phyloP scores from a whole-genome alignment of 75 land plant genomes.

The Pseudotsuga menziesii region DNA sequence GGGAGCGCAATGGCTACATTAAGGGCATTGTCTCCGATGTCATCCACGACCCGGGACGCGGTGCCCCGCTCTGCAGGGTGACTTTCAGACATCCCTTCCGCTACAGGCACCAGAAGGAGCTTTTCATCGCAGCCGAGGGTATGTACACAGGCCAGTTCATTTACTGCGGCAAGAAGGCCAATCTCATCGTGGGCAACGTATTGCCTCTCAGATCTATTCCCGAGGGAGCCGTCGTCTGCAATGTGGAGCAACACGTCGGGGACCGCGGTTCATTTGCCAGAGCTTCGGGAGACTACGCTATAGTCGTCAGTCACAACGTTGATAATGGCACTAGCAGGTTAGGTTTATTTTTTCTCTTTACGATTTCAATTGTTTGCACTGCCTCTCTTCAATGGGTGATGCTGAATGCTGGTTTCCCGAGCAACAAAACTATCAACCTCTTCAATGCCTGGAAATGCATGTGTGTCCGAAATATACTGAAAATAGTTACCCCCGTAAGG shows the following conservation, averaged over 20 bases:
- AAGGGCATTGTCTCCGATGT: constrained; percentile 55
- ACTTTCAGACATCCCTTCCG: constrained; percentile 40
- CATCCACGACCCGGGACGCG: constrained; percentile 56
- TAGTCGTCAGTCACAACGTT: constrained; percentile 46
- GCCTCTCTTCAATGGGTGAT: too few relatives aligned
- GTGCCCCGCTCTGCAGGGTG: constrained; percentile 35
- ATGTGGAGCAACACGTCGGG: constrained; percentile 67
- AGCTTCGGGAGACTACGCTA: constrained; percentile 52
- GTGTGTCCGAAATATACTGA: too few relatives aligned
- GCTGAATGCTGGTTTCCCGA: too few relatives aligned
- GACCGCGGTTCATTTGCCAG: constrained; percentile 42
- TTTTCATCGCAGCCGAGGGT: constrained; percentile 51
- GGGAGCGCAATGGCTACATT: constrained; percentile 57
- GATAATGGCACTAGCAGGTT: constrained; percentile 43
- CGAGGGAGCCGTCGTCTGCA: constrained; percentile 53
- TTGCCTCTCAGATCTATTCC: constrained; percentile 52
- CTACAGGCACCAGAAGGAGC: constrained; percentile 59
- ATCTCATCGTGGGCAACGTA: constrained; percentile 46
- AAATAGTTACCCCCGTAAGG: too few relatives aligned
- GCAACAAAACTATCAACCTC: too few relatives aligned
- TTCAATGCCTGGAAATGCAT: too few relatives aligned
- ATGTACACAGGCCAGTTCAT: constrained; percentile 54
- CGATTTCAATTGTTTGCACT: too few relatives aligned
- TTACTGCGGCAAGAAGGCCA: constrained; percentile 66
- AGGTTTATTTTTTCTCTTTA: background rate